Conservation (phyloP, 139 green algal genomes). For the Chlorella vulgaris region DNA sequence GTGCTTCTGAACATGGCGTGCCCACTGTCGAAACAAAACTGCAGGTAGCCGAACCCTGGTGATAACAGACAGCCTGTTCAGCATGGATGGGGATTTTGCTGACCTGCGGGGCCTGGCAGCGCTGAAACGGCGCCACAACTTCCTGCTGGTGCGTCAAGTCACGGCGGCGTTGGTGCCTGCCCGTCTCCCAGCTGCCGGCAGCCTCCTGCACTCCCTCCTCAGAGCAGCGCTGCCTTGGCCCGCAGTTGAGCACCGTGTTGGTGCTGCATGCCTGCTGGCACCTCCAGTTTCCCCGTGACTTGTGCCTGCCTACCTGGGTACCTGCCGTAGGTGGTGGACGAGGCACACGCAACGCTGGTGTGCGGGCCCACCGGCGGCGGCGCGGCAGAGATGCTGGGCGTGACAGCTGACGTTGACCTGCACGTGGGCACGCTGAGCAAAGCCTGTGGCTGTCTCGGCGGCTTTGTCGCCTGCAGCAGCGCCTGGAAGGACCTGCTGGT, state of each 20-base stretch:
- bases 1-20: no score
- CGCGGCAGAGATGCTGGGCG: slow-evolving; percentile 59
- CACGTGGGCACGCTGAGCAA: slow-evolving; percentile 96
- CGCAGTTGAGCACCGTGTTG: no score
- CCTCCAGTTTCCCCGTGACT: background rate
- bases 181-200: no score
- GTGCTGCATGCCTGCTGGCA: no score
- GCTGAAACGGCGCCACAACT: slow-evolving; percentile 73
- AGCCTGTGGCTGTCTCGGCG: slow-evolving; percentile 83
- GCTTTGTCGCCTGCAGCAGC: slow-evolving; percentile 81
- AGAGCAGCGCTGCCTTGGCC: no score
- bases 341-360: slow-evolving; percentile 96
- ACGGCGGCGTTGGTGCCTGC: background rate
- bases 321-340: slow-evolving; percentile 67
- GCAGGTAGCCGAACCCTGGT: slow-evolving; percentile 66
- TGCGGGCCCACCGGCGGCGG: slow-evolving; percentile 76
- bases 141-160: slow-evolving; percentile 72
- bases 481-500: slow-evolving; percentile 71
- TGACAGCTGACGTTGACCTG: slow-evolving; percentile 78
- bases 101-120: slow-evolving; percentile 73
- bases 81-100: slow-evolving; percentile 95
- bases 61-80: slow-evolving; percentile 92
- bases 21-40: no score
- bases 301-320: background rate
- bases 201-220: no score